Conservation (phyloP, 495 filamentous ascomycete genomes). For the Trichoderma asperelloides region DNA sequence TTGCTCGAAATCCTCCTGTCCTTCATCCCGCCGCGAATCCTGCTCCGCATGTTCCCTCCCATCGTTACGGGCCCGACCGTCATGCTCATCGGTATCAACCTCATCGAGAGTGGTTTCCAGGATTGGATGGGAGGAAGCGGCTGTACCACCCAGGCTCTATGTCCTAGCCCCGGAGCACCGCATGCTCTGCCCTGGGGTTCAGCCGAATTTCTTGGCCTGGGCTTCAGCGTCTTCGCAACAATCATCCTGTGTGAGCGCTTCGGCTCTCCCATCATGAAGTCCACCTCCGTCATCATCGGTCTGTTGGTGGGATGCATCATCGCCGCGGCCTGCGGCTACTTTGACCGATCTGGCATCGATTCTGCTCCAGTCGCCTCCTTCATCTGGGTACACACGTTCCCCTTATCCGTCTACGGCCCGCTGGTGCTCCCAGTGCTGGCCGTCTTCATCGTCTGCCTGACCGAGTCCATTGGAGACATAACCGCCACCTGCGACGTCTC, state of each 20-base stretch:
- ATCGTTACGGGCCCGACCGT: constrained; percentile 84
- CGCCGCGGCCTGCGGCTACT: constrained; percentile 76
- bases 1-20: constrained; percentile 67
- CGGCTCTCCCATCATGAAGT: constrained; percentile 61
- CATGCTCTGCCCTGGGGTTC: constrained; percentile 83
- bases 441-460: constrained; percentile 79
- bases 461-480: constrained; percentile 82
- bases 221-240: constrained; percentile 83
- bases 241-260: constrained; percentile 82
- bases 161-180: constrained; percentile 64
- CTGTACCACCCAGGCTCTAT: constrained; percentile 42
- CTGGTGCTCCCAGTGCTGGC: constrained; percentile 77
- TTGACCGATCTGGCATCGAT: constrained; percentile 60
- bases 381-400: constrained; percentile 87
- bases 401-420: constrained; percentile 69
- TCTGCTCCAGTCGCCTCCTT: constrained; percentile 68
- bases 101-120: constrained; percentile 69
- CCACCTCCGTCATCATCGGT: constrained; percentile 68
- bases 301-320: constrained; percentile 83
- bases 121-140: constrained; percentile 78
- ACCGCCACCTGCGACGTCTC: constrained; percentile 75
- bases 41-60: constrained; percentile 78
- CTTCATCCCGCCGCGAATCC: constrained; percentile 58
- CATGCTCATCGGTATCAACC: constrained; percentile 54
- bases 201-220: constrained; percentile 79